phyloP scores from a whole-genome alignment of 305 asterid genomes.

The Fraxinus velutina region DNA sequence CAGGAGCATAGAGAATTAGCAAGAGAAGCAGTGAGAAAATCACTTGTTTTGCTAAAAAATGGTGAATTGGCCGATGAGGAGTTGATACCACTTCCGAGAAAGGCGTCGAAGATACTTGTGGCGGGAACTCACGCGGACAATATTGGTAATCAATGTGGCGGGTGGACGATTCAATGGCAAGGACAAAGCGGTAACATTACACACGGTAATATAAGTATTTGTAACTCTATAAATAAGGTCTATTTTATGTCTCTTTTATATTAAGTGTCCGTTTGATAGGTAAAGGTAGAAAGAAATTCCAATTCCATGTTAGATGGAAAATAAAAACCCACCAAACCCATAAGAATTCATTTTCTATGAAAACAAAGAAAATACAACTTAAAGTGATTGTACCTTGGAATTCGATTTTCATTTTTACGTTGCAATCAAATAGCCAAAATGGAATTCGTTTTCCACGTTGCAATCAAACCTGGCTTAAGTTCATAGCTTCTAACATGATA shows the following conservation, averaged over 20 bases:
- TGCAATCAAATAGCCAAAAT: no score
- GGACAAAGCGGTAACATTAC: conserved; percentile 24
- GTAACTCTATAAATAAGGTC: neutral
- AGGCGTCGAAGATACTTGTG: conserved; percentile 21
- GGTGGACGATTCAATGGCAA: conserved; percentile 34
- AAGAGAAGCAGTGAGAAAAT: conserved; percentile 33
- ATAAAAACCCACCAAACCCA: no score
- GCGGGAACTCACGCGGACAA: conserved; percentile 33
- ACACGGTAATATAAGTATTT: neutral
- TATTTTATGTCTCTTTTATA: neutral
- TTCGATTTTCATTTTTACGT: no score
- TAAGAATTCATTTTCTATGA: no score
- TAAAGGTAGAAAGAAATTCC: no score
- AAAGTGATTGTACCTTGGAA: no score
- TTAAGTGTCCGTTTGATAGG: no score
- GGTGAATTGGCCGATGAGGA: neutral
- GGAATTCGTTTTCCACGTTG: no score
- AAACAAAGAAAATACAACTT: no score
- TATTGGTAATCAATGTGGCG: conserved; percentile 32
- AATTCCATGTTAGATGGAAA: no score
- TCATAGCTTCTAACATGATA: neutral
- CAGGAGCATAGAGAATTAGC: conserved; percentile 28
- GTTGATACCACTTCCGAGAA: conserved; percentile 20
- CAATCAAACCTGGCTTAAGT: no score
- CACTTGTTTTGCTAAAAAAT: conserved; percentile 30